phyloP scores from a whole-genome alignment of 2,329 filamentous ascomycete genomes.

The Penicillium sp. region DNA sequence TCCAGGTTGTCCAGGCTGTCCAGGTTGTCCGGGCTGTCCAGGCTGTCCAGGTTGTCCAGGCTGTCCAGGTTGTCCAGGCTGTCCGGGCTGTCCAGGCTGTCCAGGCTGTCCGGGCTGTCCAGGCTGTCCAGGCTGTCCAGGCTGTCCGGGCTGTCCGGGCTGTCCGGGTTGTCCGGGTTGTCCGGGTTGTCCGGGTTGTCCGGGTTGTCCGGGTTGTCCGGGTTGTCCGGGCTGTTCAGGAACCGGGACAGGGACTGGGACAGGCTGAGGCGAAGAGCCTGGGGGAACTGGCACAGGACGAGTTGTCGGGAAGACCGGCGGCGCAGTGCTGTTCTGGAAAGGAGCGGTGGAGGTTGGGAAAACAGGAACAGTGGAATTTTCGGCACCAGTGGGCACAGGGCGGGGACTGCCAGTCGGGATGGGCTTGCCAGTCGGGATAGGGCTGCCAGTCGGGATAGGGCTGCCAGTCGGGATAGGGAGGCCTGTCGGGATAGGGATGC shows the following conservation, averaged over 20 bases:
- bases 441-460: not conserved
- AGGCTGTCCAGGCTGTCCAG: not conserved
- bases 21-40: too few species aligned
- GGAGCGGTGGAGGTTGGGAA: conserved; percentile 15
- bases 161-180: conserved; percentile 10
- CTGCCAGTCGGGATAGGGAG: not conserved
- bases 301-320: conserved; percentile 16
- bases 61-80: too few species aligned
- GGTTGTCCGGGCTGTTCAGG: conserved; percentile 10
- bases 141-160: conserved; percentile 9
- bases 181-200: not conserved
- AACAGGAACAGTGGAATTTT: conserved; percentile 11
- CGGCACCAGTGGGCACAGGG: not conserved
- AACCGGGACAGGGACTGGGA: conserved; percentile 16
- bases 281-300: conserved; percentile 23
- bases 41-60: too few species aligned
- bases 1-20: too few species aligned
- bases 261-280: conserved; percentile 16
- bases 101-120: not conserved
- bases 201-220: conserved; percentile 6
- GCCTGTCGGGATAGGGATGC: conserved; percentile 7
- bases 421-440: conserved; percentile 10
- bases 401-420: conserved; percentile 12
- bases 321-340: conserved; percentile 26
- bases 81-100: conserved; percentile 3